Evolutionary conservation across 2,329 filamentous ascomycete species (phyloP), one percentile per base, ranked within the genome.

Genomic region (Nigrospora oryzae): DNA sequence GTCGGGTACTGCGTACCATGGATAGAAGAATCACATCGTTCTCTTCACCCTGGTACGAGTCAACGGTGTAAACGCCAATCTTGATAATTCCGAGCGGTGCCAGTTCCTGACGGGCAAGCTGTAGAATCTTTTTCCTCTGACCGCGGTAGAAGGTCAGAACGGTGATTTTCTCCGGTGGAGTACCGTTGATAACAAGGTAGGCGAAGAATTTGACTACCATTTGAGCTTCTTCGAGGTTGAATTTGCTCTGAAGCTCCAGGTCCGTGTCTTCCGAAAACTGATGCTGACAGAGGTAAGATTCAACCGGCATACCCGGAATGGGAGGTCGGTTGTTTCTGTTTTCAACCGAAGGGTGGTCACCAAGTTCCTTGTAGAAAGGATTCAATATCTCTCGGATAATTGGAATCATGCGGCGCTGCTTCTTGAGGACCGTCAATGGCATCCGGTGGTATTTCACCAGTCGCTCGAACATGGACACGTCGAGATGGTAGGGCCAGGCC

Each of bases 1-100:
- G 57, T 2, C 65, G 55, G 33, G 83, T 84, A 51, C 83, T 89
- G 37, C 90, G 77, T 3, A 93, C 89, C 0, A 95, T 68, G 0
- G 89, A 95, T 0, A 95, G 67, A 2, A 95, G 60, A 11, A 96
- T 73, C 10, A 95, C 71, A 19, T 90, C 85, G 49, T 95, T 95
- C 59, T 95, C 89, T 55, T 95, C 89, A 12, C 89, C 89, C 60
- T 95, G 89, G 56, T 91, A 95, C 0, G 85, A 87, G 56, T 95
- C 90, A 0, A 96, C 86, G 0, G 89, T 95, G 32, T 79, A 77
- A 1, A 95, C 83, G 2, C 83, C 83, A 53, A 75, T 57, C 38
- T 49, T 43, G 42, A 35, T 3, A 58, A 61, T 7, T 59, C 56
- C 16, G 57, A 49, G 34, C 35, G 64, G 43, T 43, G 56, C 38